Evolutionary conservation across 257 asterid genomes (phyloP), one percentile per base, ranked within the genome.

Genomic region (Nemophila menziesii): DNA sequence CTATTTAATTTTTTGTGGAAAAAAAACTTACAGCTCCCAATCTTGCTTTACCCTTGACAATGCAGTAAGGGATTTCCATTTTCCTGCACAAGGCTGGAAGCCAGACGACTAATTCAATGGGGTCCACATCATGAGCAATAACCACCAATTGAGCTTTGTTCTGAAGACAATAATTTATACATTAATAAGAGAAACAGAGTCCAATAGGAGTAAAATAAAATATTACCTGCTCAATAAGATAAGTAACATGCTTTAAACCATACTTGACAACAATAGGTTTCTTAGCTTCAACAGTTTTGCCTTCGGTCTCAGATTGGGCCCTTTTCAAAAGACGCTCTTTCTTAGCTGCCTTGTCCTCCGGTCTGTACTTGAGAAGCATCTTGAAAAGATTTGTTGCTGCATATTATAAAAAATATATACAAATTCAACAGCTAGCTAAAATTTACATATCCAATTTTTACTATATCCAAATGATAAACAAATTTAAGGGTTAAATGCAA

Each of bases 351-450:
- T 61, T 64, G 52, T 64, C 72, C 55, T 69, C 77, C 0, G 77
- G 77, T 20, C 72, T 64, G 62, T 69, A 69, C 60, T 69, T 69
- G n/a, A 69, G 72, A 6, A 69, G 65, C 69, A 69, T 56, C 69
- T 69, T 69, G 59, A 69, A 69, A 15, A 69, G 61, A 52, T 19
- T 69, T 18, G 77, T 69, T 1, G 77, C 77, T 69, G 63, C 48
- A 48, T 2, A 14, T 11, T 8, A 41, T 48, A 13, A 8, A 16
- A n/a, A 18, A n/a, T 46, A 11, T 4, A 11, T 12, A 4, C 21
- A 26, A 26, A 18, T 8, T 3, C 7, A 24, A 46, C 1, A 16
- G 11, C 1, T 4, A 4, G 11, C 41, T 2, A 12, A 15, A 37
- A 10, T 5, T 12, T 37, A 7, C 5, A 1, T 17, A 2, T 19